Conservation (phyloP, 2,329 filamentous ascomycete species). For the Alternaria arborescens region DNA sequence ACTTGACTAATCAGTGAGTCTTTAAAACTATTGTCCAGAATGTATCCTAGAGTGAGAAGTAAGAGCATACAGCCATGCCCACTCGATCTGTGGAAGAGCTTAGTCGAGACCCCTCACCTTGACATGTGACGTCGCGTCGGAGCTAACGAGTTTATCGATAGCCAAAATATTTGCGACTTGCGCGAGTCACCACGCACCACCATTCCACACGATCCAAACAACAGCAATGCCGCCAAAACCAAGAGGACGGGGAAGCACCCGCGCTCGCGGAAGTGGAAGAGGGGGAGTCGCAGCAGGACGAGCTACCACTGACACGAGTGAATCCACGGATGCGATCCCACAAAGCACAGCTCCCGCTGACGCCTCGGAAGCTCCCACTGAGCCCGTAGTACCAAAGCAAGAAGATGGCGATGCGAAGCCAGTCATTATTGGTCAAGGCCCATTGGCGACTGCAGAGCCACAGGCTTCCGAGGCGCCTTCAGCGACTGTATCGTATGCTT, state of each 20-base stretch:
- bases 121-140: slow-evolving; percentile 20
- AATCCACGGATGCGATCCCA: slow-evolving; percentile 26
- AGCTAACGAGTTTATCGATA: slow-evolving; percentile 36
- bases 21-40: neutral
- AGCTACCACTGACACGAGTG: slow-evolving; percentile 19
- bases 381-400: slow-evolving; percentile 29
- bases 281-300: slow-evolving; percentile 27
- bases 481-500: slow-evolving; percentile 23
- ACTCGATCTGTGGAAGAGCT: neutral
- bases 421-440: slow-evolving; percentile 17
- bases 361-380: slow-evolving; percentile 14
- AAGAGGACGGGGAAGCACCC: slow-evolving; percentile 34
- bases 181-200: slow-evolving; percentile 19
- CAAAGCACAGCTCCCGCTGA: slow-evolving; percentile 22
- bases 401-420: slow-evolving; percentile 31
- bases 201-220: neutral
- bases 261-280: slow-evolving; percentile 32
- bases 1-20: neutral
- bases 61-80: neutral
- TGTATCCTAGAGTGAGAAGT: neutral
- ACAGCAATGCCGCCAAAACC: slow-evolving; percentile 45
- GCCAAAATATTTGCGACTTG: slow-evolving; percentile 28
- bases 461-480: slow-evolving; percentile 18
- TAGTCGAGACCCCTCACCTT: slow-evolving; percentile 3
- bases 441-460: slow-evolving; percentile 23